Base-by-base conservation (phyloP, 495 filamentous ascomycete genomes). In the Peziza echinospora region DNA sequence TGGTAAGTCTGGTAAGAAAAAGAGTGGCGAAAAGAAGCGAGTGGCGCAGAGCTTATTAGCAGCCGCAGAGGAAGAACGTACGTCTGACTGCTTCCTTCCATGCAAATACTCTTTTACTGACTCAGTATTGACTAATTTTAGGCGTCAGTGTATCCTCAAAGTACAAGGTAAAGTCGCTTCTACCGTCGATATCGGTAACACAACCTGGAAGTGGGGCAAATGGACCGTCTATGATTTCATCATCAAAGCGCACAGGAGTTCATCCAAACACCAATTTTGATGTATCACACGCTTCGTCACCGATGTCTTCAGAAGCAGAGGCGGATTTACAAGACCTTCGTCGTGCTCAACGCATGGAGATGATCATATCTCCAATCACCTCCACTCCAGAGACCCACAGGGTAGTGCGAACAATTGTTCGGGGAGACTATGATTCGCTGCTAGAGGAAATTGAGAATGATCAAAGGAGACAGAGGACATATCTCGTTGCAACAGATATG, bases 401-500 rank as follows among this genome's bases (percentile, higher is more conserved):
- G 24, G 78, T 78, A 11, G 75, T 96, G 39, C 78, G 84, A 5
- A 85, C 84, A 23, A 82, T 97, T 47, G 74, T 91, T 41, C 79
- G 89, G 13, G 89, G 89, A 24, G 77, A 93, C 53, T 97, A 78
- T 55, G 59, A 64, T 37, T 71, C 69, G 47, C 74, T 93, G 53
- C 74, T 75, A 39, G 70, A 76, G 47, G 71, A 80, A 43, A 80
- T 83, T 47, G 77, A 79, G 6, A 78, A 87, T 24, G 72, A 78
- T 6, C 77, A 83, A 21, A 72, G 78, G 13, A 73, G 83, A 9
- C 74, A 82, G 41, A 72, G 89, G 8, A 86, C 84, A 45, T 97
- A 94, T 59, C 64, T 97, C 5, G 82, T 94, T 7, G 84, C 89
- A 7, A 93, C 84, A 0, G 89, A 96, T 61, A 63, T 94, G 25